Conservation (phyloP, 441 rosid genomes). For the Aleurites moluccanus region DNA sequence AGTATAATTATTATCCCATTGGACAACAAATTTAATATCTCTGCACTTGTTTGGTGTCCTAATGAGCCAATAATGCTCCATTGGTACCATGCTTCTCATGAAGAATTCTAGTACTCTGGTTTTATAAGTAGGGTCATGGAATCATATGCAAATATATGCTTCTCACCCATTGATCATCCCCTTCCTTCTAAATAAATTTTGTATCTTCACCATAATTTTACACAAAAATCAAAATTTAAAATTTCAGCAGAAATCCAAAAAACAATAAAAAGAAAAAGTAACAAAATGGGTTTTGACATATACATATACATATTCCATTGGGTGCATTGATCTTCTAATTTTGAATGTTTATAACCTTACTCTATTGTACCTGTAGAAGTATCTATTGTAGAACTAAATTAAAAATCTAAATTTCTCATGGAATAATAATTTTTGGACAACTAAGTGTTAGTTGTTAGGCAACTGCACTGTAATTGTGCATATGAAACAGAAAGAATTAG, state of each 20-base stretch:
- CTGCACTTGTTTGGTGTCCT: constrained; percentile 43
- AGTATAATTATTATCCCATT: constrained; percentile 65
- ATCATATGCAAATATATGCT: constrained; percentile 74
- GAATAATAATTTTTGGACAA: constrained; percentile 46
- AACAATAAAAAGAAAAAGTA: no score
- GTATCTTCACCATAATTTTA: constrained; percentile 12
- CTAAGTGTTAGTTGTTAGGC: constrained; percentile 89
- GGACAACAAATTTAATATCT: constrained; percentile 60
- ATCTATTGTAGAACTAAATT: no score
- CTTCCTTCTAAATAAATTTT: constrained; percentile 28
- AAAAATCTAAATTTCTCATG: no score
- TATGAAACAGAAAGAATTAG: constrained; percentile 4
- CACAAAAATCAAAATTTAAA: background rate
- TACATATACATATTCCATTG: constrained; percentile 53
- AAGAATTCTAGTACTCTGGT: constrained; percentile 67
- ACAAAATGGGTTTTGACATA: no score
- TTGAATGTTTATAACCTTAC: constrained; percentile 66
- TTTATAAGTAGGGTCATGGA: constrained; percentile 50
- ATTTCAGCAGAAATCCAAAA: background rate
- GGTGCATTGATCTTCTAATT: constrained; percentile 58
- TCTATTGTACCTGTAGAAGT: no score
- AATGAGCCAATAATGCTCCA: constrained; percentile 78
- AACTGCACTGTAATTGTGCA: constrained; percentile 61
- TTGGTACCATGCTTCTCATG: constrained; percentile 54
- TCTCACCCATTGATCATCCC: constrained; percentile 53